These are phyloP conservation scores for Simplicillium aogashimaense DNA, from an alignment of 2,329 filamentous ascomycete species.

Conservation along the genomic window DNA sequence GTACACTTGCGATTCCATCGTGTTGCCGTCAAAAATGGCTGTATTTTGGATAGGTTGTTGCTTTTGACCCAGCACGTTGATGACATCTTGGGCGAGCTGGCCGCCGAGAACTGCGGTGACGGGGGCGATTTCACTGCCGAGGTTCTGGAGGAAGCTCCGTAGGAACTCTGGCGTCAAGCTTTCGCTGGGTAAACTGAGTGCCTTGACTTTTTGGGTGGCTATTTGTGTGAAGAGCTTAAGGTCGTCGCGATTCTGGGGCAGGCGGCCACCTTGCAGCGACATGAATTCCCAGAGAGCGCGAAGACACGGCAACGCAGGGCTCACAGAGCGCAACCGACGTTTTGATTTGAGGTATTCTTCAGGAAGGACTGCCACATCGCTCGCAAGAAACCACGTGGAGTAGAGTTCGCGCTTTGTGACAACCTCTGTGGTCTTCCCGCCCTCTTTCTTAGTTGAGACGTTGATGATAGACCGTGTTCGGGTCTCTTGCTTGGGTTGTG, in stretches of 20 bases:
- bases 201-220: constrained; percentile 67
- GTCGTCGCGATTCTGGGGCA: constrained; percentile 53
- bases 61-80: constrained; percentile 83
- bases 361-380: constrained; percentile 61
- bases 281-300: constrained; percentile 82
- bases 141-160: constrained; percentile 75
- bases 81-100: constrained; percentile 88
- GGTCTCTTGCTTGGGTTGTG: constrained; percentile 54
- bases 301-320: constrained; percentile 74
- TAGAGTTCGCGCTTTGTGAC: constrained; percentile 90
- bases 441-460: constrained; percentile 60
- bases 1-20: constrained; percentile 69
- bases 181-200: constrained; percentile 59
- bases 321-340: constrained; percentile 65
- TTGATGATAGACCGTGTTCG: constrained; percentile 66
- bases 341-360: constrained; percentile 57
- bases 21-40: constrained; percentile 80
- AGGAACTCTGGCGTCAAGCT: constrained; percentile 64
- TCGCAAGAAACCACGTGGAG: constrained; percentile 78
- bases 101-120: constrained; percentile 85
- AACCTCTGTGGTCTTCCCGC: constrained; percentile 63
- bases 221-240: constrained; percentile 68
- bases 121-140: constrained; percentile 75
- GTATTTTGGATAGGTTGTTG: constrained; percentile 97
- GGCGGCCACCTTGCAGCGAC: constrained; percentile 39